Evolutionary conservation across 108 stramenopile genomes (phyloP).

Genomic region (Schizochytrium sp.): DNA sequence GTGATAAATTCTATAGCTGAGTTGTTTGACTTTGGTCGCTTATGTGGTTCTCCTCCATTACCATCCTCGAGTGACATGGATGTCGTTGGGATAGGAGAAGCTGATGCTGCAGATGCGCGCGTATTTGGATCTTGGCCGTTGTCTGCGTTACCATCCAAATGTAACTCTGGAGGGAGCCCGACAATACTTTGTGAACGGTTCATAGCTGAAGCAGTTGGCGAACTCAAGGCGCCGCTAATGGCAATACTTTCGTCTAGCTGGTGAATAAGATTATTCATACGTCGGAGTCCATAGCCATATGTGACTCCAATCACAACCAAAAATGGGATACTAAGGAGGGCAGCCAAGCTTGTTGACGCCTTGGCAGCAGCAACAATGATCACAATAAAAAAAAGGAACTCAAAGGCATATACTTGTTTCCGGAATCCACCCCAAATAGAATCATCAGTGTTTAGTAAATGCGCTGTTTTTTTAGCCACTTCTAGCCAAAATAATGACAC

Average conservation of each 20-base stretch:
- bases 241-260: neutral
- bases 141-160: too few relatives aligned
- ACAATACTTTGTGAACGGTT: too few relatives aligned
- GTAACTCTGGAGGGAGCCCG: too few relatives aligned
- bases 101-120: too few relatives aligned
- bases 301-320: neutral
- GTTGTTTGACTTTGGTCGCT: too few relatives aligned
- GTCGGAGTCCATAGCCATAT: neutral
- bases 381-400: neutral
- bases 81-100: too few relatives aligned
- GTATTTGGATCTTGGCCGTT: too few relatives aligned
- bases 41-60: too few relatives aligned
- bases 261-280: constrained; percentile 3
- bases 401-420: neutral
- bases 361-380: neutral
- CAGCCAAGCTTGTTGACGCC: neutral
- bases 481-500: constrained; percentile 44
- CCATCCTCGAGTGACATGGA: too few relatives aligned
- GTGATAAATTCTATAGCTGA: neutral
- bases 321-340: constrained; percentile 3
- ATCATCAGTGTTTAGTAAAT: neutral
- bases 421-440: constrained; percentile 14
- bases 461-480: neutral
- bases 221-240: neutral
- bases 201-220: neutral